Evolutionary conservation across 805 yeast genomes (phyloP), one percentile per base, ranked within the genome.

Genomic region (Pichia rugopelliculosa): DNA sequence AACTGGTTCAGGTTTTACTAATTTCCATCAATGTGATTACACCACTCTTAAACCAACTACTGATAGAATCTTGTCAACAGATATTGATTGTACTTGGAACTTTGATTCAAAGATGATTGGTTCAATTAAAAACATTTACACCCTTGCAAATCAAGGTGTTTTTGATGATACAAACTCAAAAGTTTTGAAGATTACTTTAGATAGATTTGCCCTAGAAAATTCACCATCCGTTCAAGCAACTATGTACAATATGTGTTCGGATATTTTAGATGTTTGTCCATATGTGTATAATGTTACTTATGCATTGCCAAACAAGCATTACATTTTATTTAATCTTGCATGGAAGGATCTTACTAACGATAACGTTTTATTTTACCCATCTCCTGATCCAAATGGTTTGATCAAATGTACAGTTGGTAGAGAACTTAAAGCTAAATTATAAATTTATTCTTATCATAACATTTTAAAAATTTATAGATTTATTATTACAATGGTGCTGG

Each of bases 221-320:
- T 87, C 96, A 10, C 80, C 96, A n/a, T 85, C 95, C 23, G 97
- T 90, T 41, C 97, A 90, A 72, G 96, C 96, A 41, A 90, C 96
- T 50, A 91, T 90, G 96, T 90, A 79, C 74, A 86, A 88, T 75
- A 90, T 90, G 93, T 76, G 86, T 36, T 74, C 79, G 54, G 80
- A 77, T 53, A 87, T 90, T 54, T 75, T 90, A 61, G 72, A 69
- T 43, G 60, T 59, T 44, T 83, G 78, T 47, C 73, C 80, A 3
- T 71, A 71, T 50, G 73, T 90, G 47, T 76, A 71, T 53, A 72
- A 73, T 39, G 96, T 89, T 33, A 67, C 82, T 45, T 89, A 87
- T 66, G 70, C 76, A 39, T 77, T 90, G 60, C 97, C 97, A 61
- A 90, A 90, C 76, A 90, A 87, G 70, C 97, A 90, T 67, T 90